Evolutionary conservation across 129 eudicot genomes (phyloP), one percentile per base, ranked within the genome.

Genomic region (Apium graveolens): DNA sequence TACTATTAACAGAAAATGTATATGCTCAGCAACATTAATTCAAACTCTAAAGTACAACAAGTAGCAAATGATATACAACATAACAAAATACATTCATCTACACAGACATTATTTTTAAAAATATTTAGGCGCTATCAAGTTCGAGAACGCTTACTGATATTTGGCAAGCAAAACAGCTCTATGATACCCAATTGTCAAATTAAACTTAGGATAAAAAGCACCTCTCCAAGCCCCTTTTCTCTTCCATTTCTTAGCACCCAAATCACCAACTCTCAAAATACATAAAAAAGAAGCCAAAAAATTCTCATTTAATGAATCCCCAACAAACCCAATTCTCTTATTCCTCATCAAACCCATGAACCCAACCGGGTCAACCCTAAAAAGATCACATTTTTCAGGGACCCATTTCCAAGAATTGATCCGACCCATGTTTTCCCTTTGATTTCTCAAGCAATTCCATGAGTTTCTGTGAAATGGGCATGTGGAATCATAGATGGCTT

Each of bases 181-280:
- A 86, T 95, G 98, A 84, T 95, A 95, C 0, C 82, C 97, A 44
- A 95, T 91, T 8, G 98, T 95, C 55, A 95, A 87, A 87, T 95
- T 90, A 34, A 78, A 95, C 29, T 86, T 85, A 5, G 98, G 96
- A 62, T 87, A 93, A 83, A 84, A 91, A 76, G 83, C 96, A 17
- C 93, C 96, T 80, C 89, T 94, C 98, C 97, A 94, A 74, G 98
- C 97, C 48, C 98, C 98, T 53, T 84, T 94, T 76, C 83, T 91
- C 87, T 94, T 94, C 98, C 98, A 94, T 79, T 91, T 94, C 86
- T 75, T 94, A 35, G 96, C 97, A 77, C 90, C 91, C 73, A 37
- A 38, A 89, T 91, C 98, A 78, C 83, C 98, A 80, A 83, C 83
- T 81, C 97, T 88, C 38, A 94, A 79, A 42, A 86, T 75, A 85